phyloP scores from a whole-genome alignment of 352 stramenopile species.

The Pythium monospermum region DNA sequence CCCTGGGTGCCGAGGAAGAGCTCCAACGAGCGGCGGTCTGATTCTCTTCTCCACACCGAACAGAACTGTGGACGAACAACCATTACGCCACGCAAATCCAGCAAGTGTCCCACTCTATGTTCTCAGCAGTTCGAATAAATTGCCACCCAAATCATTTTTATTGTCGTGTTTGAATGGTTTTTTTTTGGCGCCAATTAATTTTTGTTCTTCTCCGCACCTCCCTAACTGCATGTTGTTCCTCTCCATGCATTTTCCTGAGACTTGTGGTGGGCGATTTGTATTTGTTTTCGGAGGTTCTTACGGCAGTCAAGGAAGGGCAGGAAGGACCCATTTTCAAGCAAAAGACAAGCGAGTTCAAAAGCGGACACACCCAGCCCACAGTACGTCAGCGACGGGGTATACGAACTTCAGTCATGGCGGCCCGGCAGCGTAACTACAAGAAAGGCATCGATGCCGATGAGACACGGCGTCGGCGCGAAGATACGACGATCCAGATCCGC shows the following conservation, averaged over 20 bases:
- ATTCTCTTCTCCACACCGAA: no score
- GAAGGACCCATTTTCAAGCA: neutral
- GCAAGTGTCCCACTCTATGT: no score
- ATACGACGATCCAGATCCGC: slow-evolving; percentile 84
- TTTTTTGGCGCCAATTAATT: slow-evolving; percentile 2
- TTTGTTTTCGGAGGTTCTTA: neutral
- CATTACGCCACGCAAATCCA: no score
- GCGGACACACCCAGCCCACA: neutral
- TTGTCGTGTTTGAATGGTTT: no score
- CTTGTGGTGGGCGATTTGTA: neutral
- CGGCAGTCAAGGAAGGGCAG: neutral
- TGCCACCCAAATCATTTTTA: no score
- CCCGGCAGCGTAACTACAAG: slow-evolving; percentile 85
- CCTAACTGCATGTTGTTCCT: neutral
- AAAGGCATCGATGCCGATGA: slow-evolving; percentile 83
- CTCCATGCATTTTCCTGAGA: neutral
- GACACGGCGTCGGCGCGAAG: slow-evolving; percentile 67
- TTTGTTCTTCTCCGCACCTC: neutral
- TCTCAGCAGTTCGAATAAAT: no score
- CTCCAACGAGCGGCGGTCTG: no score
- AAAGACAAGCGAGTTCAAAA: neutral
- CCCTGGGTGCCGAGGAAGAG: no score
- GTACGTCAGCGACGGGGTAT: slow-evolving; percentile 21
- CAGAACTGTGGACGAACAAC: no score
- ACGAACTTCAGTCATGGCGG: no score